Percentiles rank a stretch among this genome's conserved stretches.
Evolutionary conservation across 2,329 filamentous ascomycete species (phyloP).

Genomic region (Cladosporium sp.): DNA sequence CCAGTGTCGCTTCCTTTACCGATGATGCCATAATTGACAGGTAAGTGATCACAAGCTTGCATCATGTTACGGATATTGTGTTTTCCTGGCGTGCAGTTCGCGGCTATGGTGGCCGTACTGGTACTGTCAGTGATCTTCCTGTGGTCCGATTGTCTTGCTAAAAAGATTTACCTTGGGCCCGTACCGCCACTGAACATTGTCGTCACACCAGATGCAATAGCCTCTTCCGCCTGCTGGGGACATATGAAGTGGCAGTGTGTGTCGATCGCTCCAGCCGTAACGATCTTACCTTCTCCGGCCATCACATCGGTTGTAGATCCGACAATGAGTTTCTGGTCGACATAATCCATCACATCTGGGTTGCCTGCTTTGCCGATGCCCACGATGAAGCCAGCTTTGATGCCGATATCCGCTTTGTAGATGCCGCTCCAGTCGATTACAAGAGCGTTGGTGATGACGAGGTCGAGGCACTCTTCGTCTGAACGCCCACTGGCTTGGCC

Average conservation of each 20-base stretch:
- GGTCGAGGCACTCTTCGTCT: slow-evolving; percentile 71
- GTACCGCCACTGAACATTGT: slow-evolving; percentile 87
- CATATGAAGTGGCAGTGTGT: slow-evolving; percentile 91
- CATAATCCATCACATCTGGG: slow-evolving; percentile 88
- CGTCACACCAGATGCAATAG: slow-evolving; percentile 78
- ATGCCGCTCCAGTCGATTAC: slow-evolving; percentile 88
- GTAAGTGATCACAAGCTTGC: slow-evolving; percentile 77
- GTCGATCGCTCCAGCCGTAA: slow-evolving; percentile 85
- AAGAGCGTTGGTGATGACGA: slow-evolving; percentile 82
- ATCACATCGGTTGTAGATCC: slow-evolving; percentile 87
- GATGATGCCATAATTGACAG: slow-evolving; percentile 84
- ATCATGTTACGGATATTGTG: slow-evolving; percentile 84
- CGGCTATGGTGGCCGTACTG: slow-evolving; percentile 81
- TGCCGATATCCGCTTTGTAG: slow-evolving; percentile 90
- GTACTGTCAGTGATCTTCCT: not conserved
- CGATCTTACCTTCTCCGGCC: slow-evolving; percentile 86
- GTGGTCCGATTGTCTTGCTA: not conserved
- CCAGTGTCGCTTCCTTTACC: slow-evolving; percentile 86
- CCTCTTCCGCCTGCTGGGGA: slow-evolving; percentile 80
- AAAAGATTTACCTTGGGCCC: slow-evolving; percentile 57
- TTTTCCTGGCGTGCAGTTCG: slow-evolving; percentile 84
- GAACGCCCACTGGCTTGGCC: slow-evolving; percentile 77
- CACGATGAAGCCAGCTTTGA: slow-evolving; percentile 79
- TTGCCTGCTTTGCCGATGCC: slow-evolving; percentile 92
- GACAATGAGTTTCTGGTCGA: slow-evolving; percentile 72